A percentile compares a stretch with the other conserved stretches of the same genome.
phyloP scores from a whole-genome alignment of 805 yeast species.

The Cyberlindnera saturnus region DNA sequence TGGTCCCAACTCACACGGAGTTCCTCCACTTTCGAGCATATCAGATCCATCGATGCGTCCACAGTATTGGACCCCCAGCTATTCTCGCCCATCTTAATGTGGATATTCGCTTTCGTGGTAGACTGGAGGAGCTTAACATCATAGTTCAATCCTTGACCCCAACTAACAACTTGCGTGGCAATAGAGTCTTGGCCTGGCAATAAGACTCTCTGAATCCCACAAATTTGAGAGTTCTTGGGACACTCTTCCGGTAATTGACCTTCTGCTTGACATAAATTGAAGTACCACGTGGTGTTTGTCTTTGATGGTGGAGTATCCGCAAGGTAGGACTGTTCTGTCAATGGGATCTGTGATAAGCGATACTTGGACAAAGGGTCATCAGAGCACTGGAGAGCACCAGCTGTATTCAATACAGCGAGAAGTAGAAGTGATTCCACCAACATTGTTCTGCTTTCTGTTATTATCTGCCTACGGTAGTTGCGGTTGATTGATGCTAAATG shows the following conservation, averaged over 20 bases:
- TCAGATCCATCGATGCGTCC: slow-evolving; percentile 40
- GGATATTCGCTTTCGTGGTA: slow-evolving; percentile 27
- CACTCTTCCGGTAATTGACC: slow-evolving; percentile 41
- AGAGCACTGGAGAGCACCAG: slow-evolving; percentile 15
- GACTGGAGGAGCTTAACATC: slow-evolving; percentile 15
- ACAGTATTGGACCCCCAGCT: slow-evolving; percentile 65
- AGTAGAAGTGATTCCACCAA: not conserved
- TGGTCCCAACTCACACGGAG: slow-evolving; percentile 21
- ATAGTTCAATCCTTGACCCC: slow-evolving; percentile 37
- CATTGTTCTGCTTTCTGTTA: not conserved
- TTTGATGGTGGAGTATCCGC: slow-evolving; percentile 75
- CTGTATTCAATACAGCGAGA: not conserved
- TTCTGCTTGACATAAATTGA: slow-evolving; percentile 58
- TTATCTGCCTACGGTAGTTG: too few species aligned
- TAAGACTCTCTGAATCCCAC: slow-evolving; percentile 61
- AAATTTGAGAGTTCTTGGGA: slow-evolving; percentile 65
- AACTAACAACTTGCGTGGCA: slow-evolving; percentile 57
- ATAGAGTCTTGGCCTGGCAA: slow-evolving; percentile 43
- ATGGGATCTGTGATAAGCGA: slow-evolving; percentile 29
- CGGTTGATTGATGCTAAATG: too few species aligned
- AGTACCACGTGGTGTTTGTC: slow-evolving; percentile 56
- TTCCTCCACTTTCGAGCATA: slow-evolving; percentile 38
- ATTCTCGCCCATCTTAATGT: slow-evolving; percentile 42
- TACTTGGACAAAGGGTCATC: slow-evolving; percentile 17
- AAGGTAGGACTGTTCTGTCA: slow-evolving; percentile 34